phyloP scores from a whole-genome alignment of 2,329 filamentous ascomycete genomes.

The Scleromitrula shiraiana region DNA sequence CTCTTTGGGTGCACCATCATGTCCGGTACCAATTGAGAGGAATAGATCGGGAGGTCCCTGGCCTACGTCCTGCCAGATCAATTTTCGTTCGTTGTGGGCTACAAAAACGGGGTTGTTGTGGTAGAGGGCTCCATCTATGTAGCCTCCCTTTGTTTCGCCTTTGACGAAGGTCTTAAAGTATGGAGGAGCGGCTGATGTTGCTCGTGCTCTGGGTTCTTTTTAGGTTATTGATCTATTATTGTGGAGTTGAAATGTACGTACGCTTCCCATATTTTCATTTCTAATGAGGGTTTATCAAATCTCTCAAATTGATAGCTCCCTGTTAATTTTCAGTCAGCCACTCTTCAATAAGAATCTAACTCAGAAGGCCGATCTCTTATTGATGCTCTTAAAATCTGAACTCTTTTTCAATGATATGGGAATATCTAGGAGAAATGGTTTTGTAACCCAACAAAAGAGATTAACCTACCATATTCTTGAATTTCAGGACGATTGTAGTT shows the following conservation, averaged over 20 bases:
- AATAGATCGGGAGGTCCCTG: constrained; percentile 25
- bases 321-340: background rate
- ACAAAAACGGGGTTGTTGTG: constrained; percentile 44
- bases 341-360: too few species aligned
- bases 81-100: constrained; percentile 40
- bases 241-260: constrained; percentile 17
- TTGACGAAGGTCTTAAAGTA: constrained; percentile 46
- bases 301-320: constrained; percentile 34
- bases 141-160: constrained; percentile 37
- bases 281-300: constrained; percentile 31
- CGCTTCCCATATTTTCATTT: constrained; percentile 44
- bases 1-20: background rate
- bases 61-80: constrained; percentile 27
- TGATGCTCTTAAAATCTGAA: too few species aligned
- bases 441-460: too few species aligned
- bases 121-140: constrained; percentile 41
- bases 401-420: too few species aligned
- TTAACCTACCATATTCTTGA: background rate
- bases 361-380: too few species aligned
- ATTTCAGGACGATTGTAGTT: constrained; percentile 36
- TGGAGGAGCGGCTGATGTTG: constrained; percentile 41
- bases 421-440: too few species aligned
- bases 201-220: constrained; percentile 33
- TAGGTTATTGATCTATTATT: background rate
- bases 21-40: constrained; percentile 29